Percentiles rank a stretch among this genome's conserved stretches.
Evolutionary conservation across 75 land plant species (phyloP).

Genomic region (Adiantum capillusveneris): DNA sequence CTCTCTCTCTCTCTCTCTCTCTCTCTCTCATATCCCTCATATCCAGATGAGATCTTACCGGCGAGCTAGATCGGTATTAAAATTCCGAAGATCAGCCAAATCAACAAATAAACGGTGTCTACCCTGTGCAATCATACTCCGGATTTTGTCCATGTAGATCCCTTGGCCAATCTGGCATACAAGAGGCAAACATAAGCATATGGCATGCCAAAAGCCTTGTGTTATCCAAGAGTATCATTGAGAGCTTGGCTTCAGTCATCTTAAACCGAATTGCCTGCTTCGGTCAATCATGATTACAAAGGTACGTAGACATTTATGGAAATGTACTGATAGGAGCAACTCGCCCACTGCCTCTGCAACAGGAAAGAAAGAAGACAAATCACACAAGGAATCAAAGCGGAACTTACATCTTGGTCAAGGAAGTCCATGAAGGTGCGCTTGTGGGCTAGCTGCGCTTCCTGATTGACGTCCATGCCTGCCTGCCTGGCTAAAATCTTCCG

Average conservation of each 20-base stretch:
- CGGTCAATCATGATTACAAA: too few species aligned
- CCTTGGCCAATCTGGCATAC: conserved; percentile 61
- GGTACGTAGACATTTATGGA: too few species aligned
- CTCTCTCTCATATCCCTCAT: too few species aligned
- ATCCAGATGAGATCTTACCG: too few species aligned
- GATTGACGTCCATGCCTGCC: conserved; percentile 61
- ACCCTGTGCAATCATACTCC: conserved; percentile 44
- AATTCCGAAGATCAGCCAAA: conserved; percentile 70
- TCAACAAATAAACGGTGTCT: conserved; percentile 71
- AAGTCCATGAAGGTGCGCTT: conserved; percentile 81
- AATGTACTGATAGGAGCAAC: too few species aligned
- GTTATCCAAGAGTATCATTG: not conserved
- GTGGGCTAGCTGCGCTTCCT: conserved; percentile 50
- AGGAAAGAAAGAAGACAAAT: not conserved
- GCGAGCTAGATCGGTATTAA: conserved; percentile 56
- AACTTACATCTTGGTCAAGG: conserved; percentile 76
- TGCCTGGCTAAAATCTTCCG: too few species aligned
- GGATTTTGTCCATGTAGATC: conserved; percentile 54
- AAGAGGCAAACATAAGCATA: not conserved
- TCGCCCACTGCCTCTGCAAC: not conserved
- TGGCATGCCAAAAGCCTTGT: not conserved
- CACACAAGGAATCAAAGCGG: too few species aligned
- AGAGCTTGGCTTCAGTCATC: not conserved
- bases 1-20: too few species aligned
- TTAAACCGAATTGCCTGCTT: too few species aligned